Evolutionary conservation across 2,329 filamentous ascomycete genomes (phyloP).

Genomic region (Ophiostoma perfectum): DNA sequence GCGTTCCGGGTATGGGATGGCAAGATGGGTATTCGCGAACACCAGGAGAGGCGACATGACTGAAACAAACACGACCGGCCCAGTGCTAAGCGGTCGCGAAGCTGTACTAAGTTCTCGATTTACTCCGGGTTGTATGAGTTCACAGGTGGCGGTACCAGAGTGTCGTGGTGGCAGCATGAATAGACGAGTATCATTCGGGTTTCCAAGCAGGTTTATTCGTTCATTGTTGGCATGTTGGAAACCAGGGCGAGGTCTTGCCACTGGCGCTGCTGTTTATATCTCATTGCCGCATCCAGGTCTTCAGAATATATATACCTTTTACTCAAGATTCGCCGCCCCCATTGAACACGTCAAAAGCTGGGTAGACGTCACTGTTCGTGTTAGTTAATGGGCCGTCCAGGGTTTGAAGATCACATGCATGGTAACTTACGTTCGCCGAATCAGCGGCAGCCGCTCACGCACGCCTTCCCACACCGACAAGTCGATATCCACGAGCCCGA

Average conservation of each 20-base stretch:
- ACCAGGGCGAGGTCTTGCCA: neutral
- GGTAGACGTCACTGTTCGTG: conserved; percentile 24
- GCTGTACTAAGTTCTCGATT: too few species aligned
- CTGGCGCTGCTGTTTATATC: neutral
- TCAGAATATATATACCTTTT: conserved; percentile 4
- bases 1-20: conserved; percentile 19
- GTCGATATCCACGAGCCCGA: conserved; percentile 54
- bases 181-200: too few species aligned
- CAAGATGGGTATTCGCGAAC: neutral
- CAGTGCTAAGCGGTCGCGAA: neutral
- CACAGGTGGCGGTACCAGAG: too few species aligned
- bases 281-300: neutral
- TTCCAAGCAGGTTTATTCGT: neutral
- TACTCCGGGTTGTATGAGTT: too few species aligned
- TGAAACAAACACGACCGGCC: neutral
- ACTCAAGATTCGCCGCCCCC: neutral
- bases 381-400: neutral
- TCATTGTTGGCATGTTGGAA: neutral
- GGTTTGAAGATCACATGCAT: conserved; percentile 24
- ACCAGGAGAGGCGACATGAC: neutral
- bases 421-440: conserved; percentile 44
- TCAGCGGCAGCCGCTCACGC: conserved; percentile 48
- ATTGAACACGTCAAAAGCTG: conserved; percentile 17
- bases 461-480: conserved; percentile 43
- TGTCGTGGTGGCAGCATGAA: too few species aligned